Percentiles rank a stretch among this genome's conserved stretches.
phyloP scores from a whole-genome alignment of 1,139 yeast species.

The Yamadazyma buinensis region DNA sequence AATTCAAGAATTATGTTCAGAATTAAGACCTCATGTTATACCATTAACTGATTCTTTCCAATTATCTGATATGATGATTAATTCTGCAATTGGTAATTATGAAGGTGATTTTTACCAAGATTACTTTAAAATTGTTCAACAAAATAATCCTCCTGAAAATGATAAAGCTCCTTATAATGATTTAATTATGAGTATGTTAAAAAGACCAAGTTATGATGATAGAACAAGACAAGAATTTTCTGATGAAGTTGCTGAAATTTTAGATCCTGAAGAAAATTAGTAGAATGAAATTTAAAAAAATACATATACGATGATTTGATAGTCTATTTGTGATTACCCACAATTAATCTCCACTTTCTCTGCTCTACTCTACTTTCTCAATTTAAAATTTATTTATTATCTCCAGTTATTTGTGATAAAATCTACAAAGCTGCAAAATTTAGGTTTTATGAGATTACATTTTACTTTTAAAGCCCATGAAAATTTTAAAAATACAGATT shows the following conservation, averaged over 20 bases:
- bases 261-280: slow-evolving; percentile 16
- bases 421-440: no score
- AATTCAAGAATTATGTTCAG: slow-evolving; percentile 33
- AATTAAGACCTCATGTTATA: slow-evolving; percentile 42
- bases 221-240: slow-evolving; percentile 42
- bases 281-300: not conserved
- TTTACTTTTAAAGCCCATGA: no score
- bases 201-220: slow-evolving; percentile 33
- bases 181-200: slow-evolving; percentile 33
- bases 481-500: no score
- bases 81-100: slow-evolving; percentile 41
- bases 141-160: slow-evolving; percentile 31
- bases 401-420: no score
- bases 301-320: no score
- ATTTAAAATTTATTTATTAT: no score
- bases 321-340: no score
- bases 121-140: slow-evolving; percentile 38
- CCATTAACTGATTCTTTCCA: slow-evolving; percentile 50
- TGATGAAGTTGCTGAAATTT: slow-evolving; percentile 31
- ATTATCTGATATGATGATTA: slow-evolving; percentile 40
- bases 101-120: slow-evolving; percentile 48
- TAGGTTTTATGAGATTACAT: no score
- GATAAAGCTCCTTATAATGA: slow-evolving; percentile 41
- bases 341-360: no score
- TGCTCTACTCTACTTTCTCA: no score